phyloP scores from a whole-genome alignment of 2,329 filamentous ascomycete species.

The Corynespora cassiicola region DNA sequence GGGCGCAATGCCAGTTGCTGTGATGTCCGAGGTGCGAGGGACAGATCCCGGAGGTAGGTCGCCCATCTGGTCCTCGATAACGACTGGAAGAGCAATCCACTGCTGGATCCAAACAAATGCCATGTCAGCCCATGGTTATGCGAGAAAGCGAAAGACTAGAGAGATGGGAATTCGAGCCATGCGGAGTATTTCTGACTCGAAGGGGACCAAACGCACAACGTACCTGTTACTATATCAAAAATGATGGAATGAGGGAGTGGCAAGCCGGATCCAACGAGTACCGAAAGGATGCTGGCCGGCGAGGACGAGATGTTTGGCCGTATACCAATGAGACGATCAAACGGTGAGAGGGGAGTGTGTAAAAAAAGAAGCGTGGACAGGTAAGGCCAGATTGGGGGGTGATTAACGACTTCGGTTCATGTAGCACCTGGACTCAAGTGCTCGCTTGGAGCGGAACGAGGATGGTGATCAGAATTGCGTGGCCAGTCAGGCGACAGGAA shows the following conservation, averaged over 20 bases:
- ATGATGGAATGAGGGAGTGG: conserved; percentile 30
- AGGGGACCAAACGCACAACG: conserved; percentile 31
- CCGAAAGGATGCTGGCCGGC: conserved; percentile 35
- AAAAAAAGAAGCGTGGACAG: conserved; percentile 44
- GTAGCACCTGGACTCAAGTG: conserved; percentile 33
- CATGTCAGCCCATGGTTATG: conserved; percentile 49
- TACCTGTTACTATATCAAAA: conserved; percentile 45
- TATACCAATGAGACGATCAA: conserved; percentile 42
- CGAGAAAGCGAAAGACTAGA: conserved; percentile 26
- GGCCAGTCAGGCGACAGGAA: conserved; percentile 41
- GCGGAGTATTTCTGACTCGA: too few relatives aligned
- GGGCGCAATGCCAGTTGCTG: conserved; percentile 33
- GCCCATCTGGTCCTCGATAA: conserved; percentile 49
- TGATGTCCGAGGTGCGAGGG: conserved; percentile 37
- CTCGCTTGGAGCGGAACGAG: conserved; percentile 47
- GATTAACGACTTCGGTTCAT: conserved; percentile 39
- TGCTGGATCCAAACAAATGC: conserved; percentile 50
- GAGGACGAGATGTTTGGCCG: conserved; percentile 19
- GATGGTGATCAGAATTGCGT: conserved; percentile 42
- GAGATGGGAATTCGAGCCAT: conserved; percentile 14
- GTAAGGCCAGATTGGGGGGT: conserved; percentile 36
- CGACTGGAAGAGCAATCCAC: conserved; percentile 49
- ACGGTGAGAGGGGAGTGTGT: conserved; percentile 34
- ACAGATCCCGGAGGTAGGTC: conserved; percentile 41
- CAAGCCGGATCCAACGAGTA: conserved; percentile 34